Evolutionary conservation across 139 green algal species (phyloP), one percentile per base, ranked within the genome.

Genomic region (Chlamydomonas sphaeroides): DNA sequence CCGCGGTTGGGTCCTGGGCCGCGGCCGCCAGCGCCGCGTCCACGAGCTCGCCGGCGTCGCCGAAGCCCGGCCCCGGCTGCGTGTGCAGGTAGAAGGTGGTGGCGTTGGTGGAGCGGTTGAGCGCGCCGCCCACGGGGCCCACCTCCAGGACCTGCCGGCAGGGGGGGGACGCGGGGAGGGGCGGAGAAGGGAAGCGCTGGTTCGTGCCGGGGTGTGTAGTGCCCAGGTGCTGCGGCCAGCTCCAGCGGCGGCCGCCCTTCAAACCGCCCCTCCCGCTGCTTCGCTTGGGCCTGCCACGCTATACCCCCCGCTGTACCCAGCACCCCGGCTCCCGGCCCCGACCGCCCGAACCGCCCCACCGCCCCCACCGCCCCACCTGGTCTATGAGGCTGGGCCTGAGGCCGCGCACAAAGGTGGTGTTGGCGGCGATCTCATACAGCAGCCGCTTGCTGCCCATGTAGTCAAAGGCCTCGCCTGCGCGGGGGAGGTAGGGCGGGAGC

Each of bases 401-500:
- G 0, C 90, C 92, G 0, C 49, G 70, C n/a, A 83, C 74, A 65
- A 68, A 84, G 33, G 33, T 79, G 30, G 79, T 71, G 69, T 74
- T 62, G 36, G 68, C 56, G 11, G 80, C 20, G 71, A 95, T 84
- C 65, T 97, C 93, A 80, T 87, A 96, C 62, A 96, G 86, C 67
- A 98, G 76, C 41, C 92, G 84, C 68, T 86, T 79, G 42, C 81
- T 92, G 53, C 93, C 94, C 91, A 95, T 93, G 71, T 92, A 94
- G 76, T 78, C 93, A 85, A 91, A 96, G 5, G 88, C 63, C 87
- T 98, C 95, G 5, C 92, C 93, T 49, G 80, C n/a, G n/a, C n/a
- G n/a, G n/a, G n/a, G n/a, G n/a, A n/a, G n/a, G n/a, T n/a, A n/a
- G n/a, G n/a, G n/a, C n/a, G n/a, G n/a, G n/a, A n/a, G n/a, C n/a